Conservation (phyloP, 2,329 filamentous ascomycete species). For the Claviceps quebecensis region DNA sequence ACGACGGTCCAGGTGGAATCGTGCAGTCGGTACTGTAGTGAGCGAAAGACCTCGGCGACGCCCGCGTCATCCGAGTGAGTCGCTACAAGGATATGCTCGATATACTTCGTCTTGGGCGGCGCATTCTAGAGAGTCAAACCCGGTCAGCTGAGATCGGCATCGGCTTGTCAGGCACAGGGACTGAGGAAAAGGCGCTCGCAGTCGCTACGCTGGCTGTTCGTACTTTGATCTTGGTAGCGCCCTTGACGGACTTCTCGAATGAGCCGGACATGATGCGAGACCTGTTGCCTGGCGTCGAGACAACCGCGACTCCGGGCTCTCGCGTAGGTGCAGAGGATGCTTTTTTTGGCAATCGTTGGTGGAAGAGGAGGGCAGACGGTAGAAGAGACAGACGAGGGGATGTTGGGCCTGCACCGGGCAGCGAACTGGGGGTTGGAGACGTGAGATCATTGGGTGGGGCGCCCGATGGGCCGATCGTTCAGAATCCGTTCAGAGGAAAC, state of each 20-base stretch:
- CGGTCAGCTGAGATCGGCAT: neutral
- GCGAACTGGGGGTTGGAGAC: neutral
- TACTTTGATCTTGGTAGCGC: constrained; percentile 95
- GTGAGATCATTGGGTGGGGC: constrained; percentile 1
- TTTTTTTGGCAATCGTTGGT: constrained; percentile 1
- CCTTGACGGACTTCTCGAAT: constrained; percentile 98
- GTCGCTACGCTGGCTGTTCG: neutral
- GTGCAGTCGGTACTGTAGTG: constrained; percentile 72
- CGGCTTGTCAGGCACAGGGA: neutral
- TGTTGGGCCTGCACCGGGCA: constrained; percentile 2
- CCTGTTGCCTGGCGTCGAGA: constrained; percentile 4
- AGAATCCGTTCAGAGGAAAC: neutral
- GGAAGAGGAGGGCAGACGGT: neutral
- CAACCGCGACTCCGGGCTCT: neutral
- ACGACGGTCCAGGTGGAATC: constrained; percentile 99
- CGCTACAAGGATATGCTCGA: constrained; percentile 92
- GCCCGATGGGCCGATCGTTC: neutral
- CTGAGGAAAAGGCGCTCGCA: neutral
- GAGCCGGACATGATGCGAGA: constrained; percentile 55
- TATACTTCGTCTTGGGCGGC: constrained; percentile 96
- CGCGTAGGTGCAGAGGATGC: neutral
- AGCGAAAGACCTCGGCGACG: constrained; percentile 89
- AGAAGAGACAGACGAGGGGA: neutral
- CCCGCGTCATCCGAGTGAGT: constrained; percentile 91
- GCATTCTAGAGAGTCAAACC: constrained; percentile 49